A percentile compares a stretch with the other conserved stretches of the same genome.
Conservation (phyloP, 2,329 filamentous ascomycete genomes). For the Neospermospora avenae region DNA sequence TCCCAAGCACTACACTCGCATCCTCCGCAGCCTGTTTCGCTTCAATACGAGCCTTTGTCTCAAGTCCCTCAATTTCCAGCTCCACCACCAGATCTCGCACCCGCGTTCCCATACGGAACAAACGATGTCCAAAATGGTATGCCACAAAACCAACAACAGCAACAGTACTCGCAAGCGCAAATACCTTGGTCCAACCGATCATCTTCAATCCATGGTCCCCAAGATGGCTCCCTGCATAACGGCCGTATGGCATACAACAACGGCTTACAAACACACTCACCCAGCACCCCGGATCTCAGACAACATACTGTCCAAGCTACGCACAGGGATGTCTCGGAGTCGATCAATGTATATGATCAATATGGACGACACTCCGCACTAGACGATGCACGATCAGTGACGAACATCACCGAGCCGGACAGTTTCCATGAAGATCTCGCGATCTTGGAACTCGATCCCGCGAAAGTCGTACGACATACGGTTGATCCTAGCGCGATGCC, state of each 20-base stretch:
- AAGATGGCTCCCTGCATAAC: neutral
- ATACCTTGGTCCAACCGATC: constrained; percentile 1
- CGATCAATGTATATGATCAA: neutral
- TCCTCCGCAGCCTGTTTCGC: neutral
- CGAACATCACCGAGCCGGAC: constrained; percentile 35
- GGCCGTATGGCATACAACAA: neutral
- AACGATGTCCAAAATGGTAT: neutral
- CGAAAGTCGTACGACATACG: constrained; percentile 47
- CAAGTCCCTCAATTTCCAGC: constrained; percentile 4
- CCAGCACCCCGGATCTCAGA: constrained; percentile 7
- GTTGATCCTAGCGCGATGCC: constrained; percentile 50
- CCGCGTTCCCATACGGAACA: constrained; percentile 1
- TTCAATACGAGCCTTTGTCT: neutral
- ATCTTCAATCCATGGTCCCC: constrained; percentile 15
- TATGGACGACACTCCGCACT: constrained; percentile 21
- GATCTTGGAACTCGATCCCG: constrained; percentile 41
- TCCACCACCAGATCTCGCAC: constrained; percentile 7
- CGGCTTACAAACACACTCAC: neutral
- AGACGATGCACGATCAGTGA: constrained; percentile 31
- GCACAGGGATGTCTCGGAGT: neutral
- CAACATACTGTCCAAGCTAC: neutral
- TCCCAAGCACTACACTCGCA: neutral
- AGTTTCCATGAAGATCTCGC: constrained; percentile 38
- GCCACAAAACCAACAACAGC: neutral
- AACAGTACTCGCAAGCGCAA: neutral